Base-by-base conservation (phyloP, 2,329 filamentous ascomycete species). In the Aspergillus brunneoviolaceus region DNA sequence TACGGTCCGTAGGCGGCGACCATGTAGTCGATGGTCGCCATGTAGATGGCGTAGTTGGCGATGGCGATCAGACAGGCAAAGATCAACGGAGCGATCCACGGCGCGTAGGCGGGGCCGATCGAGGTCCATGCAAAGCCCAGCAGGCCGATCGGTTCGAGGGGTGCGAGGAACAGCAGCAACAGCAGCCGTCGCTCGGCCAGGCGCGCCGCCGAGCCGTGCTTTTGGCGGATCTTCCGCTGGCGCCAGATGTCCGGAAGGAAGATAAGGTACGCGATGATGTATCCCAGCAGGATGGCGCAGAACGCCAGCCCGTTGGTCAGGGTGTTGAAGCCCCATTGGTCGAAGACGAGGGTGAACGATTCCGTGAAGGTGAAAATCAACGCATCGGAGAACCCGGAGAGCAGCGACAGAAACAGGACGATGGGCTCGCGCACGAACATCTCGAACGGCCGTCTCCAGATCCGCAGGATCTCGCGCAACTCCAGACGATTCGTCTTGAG, bases 351-450 rank as follows among this genome's bases (percentile, higher is more conserved):
- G 2, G 76, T 73, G 61, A 87, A 87, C 0, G 83, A 85, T 68
- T 89, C 84, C 45, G 89, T 81, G 72, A 87, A 87, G 75, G 85
- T 87, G 75, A 88, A 89, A 68, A 89, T 87, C 47, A 89, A 77
- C 0, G 85, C 85, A 63, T 89, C 86, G 58, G 81, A 84, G 77
- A 89, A 88, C 29, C 86, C 86, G 55, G 81, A 84, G 21, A 89
- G 78, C 4, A 88, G 76, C 9, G 86, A 88, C 5, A 89, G 76
- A 51, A 76, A 82, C 49, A 84, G 75, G 6, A 89, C 86, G 61
- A 89, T 89, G 0, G 86, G 86, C 69, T 89, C 87, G 2, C 81
- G 86, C 27, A 86, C 63, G 69, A 89, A 86, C 82, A 89, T 87
- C 64, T 80, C 78, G 73, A 87, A 89, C 0, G 87, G 86, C 2